Percentiles rank a stretch among this genome's conserved stretches.
Evolutionary conservation across 2,329 filamentous ascomycete genomes (phyloP).

Genomic region (Tolypocladium paradoxum): DNA sequence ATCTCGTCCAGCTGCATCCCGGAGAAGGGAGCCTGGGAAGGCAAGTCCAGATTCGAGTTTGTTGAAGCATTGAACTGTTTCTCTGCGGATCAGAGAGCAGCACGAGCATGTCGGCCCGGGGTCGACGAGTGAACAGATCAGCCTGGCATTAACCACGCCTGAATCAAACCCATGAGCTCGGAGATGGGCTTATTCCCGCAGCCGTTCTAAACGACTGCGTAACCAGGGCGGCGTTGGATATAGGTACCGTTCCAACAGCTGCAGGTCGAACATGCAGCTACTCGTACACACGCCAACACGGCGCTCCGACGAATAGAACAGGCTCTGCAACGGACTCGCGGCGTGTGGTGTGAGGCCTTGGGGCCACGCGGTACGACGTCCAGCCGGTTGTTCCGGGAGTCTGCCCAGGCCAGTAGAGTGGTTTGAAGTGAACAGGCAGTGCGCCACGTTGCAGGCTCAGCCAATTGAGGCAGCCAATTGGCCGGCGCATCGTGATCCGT

Average conservation of each 20-base stretch:
- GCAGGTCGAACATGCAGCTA: not conserved
- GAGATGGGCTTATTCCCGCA: not conserved
- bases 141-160: not conserved
- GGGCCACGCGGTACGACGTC: not conserved
- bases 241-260: not conserved
- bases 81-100: not conserved
- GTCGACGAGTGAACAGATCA: not conserved
- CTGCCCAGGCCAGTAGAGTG: not conserved
- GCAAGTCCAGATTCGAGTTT: not conserved
- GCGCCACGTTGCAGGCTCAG: slow-evolving; percentile 4
- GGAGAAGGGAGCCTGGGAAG: not conserved
- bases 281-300: not conserved
- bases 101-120: not conserved
- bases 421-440: not conserved
- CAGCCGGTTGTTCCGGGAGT: not conserved
- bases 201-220: not conserved
- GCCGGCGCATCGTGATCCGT: not conserved
- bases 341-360: not conserved
- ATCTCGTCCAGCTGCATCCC: not conserved
- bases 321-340: not conserved
- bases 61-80: not conserved
- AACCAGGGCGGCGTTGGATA: no score
- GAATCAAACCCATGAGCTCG: not conserved
- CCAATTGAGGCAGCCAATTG: slow-evolving; percentile 3
- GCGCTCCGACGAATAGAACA: not conserved